These are phyloP conservation scores for Pseudocercospora macadamiae DNA, from an alignment of 2,329 filamentous ascomycete species.

Conservation along the genomic window DNA sequence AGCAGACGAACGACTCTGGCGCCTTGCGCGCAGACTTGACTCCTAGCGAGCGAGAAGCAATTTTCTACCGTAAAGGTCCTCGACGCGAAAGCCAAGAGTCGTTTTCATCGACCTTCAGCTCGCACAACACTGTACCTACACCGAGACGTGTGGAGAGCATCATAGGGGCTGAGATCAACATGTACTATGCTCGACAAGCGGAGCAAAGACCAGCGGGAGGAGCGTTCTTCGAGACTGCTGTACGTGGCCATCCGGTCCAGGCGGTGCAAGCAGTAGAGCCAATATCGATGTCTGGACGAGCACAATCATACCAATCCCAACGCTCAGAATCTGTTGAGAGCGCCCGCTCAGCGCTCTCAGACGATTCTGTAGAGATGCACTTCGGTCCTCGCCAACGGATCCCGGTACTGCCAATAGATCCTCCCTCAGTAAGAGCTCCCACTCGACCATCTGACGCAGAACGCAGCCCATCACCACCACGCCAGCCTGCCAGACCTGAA, in stretches of 20 bases:
- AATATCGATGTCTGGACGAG: neutral
- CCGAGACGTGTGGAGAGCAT: constrained; percentile 73
- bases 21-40: constrained; percentile 57
- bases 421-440: constrained; percentile 11
- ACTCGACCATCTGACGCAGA: constrained; percentile 13
- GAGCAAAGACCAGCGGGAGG: constrained; percentile 49
- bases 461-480: neutral
- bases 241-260: too few species aligned
- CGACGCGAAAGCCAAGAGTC: constrained; percentile 50
- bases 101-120: constrained; percentile 67
- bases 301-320: neutral
- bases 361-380: constrained; percentile 22
- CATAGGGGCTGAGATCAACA: constrained; percentile 74
- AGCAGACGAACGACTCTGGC: constrained; percentile 69
- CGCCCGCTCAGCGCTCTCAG: constrained; percentile 18
- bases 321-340: constrained; percentile 20
- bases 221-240: constrained; percentile 46
- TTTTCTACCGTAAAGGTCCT: constrained; percentile 16
- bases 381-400: constrained; percentile 16
- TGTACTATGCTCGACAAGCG: constrained; percentile 70
- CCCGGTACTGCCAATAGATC: neutral
- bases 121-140: constrained; percentile 61
- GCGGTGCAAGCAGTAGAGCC: too few species aligned
- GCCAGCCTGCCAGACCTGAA: constrained; percentile 8
- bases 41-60: constrained; percentile 42